Percentiles rank a stretch among this genome's conserved stretches.
These are phyloP conservation scores for Penicillium psychrosexuale DNA, from an alignment of 2,329 filamentous ascomycete genomes.

Conservation along the genomic window DNA sequence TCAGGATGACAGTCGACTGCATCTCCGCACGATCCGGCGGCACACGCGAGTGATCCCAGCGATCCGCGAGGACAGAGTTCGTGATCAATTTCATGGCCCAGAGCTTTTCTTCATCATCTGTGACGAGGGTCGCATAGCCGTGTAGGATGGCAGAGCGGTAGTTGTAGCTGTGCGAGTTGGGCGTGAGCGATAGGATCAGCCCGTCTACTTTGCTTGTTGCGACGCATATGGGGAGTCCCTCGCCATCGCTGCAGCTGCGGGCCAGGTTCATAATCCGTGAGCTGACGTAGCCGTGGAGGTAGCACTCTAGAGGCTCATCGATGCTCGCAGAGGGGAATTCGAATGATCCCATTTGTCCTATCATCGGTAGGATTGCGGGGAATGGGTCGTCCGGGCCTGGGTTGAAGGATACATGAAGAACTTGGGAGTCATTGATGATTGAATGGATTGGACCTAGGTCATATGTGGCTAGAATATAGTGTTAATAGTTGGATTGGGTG, in stretches of 20 bases:
- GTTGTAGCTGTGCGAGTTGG: slow-evolving; percentile 80
- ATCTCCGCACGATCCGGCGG: slow-evolving; percentile 73
- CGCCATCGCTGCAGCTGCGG: slow-evolving; percentile 37
- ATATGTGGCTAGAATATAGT: slow-evolving; percentile 59
- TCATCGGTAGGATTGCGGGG: slow-evolving; percentile 77
- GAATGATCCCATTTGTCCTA: slow-evolving; percentile 76
- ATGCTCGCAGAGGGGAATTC: slow-evolving; percentile 57
- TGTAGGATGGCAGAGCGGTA: slow-evolving; percentile 79
- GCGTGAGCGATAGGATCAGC: slow-evolving; percentile 73
- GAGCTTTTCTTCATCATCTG: slow-evolving; percentile 65
- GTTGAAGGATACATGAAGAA: slow-evolving; percentile 78
- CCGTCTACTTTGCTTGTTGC: slow-evolving; percentile 75
- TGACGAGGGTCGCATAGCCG: slow-evolving; percentile 67
- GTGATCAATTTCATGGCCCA: slow-evolving; percentile 79
- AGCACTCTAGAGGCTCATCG: slow-evolving; percentile 67
- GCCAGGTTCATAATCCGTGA: slow-evolving; percentile 70
- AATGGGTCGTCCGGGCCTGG: slow-evolving; percentile 62
- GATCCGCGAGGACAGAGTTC: slow-evolving; percentile 64
- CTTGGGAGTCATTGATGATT: slow-evolving; percentile 69
- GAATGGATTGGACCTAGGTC: slow-evolving; percentile 68
- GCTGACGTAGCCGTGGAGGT: slow-evolving; percentile 82
- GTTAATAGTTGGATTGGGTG: slow-evolving; percentile 4
- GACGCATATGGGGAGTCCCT: slow-evolving; percentile 68
- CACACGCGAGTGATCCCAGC: slow-evolving; percentile 67
- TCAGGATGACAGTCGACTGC: slow-evolving; percentile 69